phyloP scores from a whole-genome alignment of 1,284 basidiomycete species.

The Microbotryum intermedium region DNA sequence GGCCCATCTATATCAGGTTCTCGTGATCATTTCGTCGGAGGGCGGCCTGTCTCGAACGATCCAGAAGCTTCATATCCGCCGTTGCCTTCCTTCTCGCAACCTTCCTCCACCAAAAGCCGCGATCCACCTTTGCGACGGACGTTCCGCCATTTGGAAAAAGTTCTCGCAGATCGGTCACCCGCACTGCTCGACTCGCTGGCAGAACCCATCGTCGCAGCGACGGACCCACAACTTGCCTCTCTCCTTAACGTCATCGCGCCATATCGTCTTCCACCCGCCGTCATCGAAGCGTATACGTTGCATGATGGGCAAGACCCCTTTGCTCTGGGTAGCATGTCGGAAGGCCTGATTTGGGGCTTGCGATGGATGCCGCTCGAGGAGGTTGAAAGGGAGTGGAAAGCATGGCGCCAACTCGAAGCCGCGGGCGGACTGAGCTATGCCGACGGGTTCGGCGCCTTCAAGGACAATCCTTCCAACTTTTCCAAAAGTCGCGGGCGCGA shows the following conservation, averaged over 20 bases:
- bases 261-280: slow-evolving; percentile 30
- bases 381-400: slow-evolving; percentile 82
- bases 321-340: slow-evolving; percentile 11
- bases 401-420: slow-evolving; percentile 79
- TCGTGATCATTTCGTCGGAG: slow-evolving; percentile 1
- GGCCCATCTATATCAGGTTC: neutral
- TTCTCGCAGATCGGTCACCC: slow-evolving; percentile 27
- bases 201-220: slow-evolving; percentile 1
- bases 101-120: slow-evolving; percentile 3
- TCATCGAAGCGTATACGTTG: slow-evolving; percentile 31
- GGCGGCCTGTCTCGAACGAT: neutral
- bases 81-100: slow-evolving; percentile 22
- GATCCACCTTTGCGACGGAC: slow-evolving; percentile 25
- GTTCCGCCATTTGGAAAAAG: slow-evolving; percentile 20
- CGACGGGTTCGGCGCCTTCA: slow-evolving; percentile 11
- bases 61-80: slow-evolving; percentile 9
- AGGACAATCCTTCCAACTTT: neutral
- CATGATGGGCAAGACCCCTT: slow-evolving; percentile 36
- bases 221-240: slow-evolving; percentile 8
- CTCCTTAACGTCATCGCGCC: slow-evolving; percentile 24
- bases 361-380: slow-evolving; percentile 59
- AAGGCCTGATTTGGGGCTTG: slow-evolving; percentile 34
- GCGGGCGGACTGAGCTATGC: slow-evolving; percentile 12
- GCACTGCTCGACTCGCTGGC: slow-evolving; percentile 31
- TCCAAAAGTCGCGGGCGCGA: slow-evolving; percentile 2